phyloP scores from a whole-genome alignment of 257 asterid species.

The Linderniella brevidens region DNA sequence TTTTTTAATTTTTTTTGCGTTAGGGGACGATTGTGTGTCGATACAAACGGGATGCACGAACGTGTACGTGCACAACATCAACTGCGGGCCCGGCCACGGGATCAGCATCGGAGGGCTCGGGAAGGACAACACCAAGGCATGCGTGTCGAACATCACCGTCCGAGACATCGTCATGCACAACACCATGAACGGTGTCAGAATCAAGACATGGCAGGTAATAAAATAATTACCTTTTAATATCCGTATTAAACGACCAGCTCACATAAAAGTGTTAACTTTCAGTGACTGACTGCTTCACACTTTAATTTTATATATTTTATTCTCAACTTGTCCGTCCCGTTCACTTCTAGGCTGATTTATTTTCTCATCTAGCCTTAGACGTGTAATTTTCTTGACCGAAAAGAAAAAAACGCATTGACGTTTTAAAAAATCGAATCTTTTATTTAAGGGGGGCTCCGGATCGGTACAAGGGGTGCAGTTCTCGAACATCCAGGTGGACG shows the following conservation, averaged over 20 bases:
- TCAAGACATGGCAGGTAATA: constrained; percentile 83
- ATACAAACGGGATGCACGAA: constrained; percentile 80
- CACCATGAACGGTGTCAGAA: constrained; percentile 66
- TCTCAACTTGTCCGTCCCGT: too few species aligned
- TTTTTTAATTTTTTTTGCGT: neutral
- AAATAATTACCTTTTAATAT: too few species aligned
- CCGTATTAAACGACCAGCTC: too few species aligned
- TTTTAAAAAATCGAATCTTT: neutral
- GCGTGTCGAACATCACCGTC: constrained; percentile 75
- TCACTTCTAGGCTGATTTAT: too few species aligned
- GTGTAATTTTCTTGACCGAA: too few species aligned
- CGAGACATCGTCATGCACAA: constrained; percentile 41
- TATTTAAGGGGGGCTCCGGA: constrained; percentile 84
- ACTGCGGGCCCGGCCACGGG: constrained; percentile 94
- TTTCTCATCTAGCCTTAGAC: too few species aligned
- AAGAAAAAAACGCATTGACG: neutral
- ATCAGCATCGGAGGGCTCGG: constrained; percentile 93
- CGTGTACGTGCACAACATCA: constrained; percentile 45
- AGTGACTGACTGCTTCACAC: too few species aligned
- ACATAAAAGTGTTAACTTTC: too few species aligned
- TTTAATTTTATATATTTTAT: too few species aligned
- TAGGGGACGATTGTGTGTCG: constrained; percentile 90
- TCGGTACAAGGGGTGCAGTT: constrained; percentile 58
- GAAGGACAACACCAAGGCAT: constrained; percentile 57
- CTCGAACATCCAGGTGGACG: constrained; percentile 69